Conservation (phyloP, 768 basidiomycete species). For the Chlorophyllum brunneum region DNA sequence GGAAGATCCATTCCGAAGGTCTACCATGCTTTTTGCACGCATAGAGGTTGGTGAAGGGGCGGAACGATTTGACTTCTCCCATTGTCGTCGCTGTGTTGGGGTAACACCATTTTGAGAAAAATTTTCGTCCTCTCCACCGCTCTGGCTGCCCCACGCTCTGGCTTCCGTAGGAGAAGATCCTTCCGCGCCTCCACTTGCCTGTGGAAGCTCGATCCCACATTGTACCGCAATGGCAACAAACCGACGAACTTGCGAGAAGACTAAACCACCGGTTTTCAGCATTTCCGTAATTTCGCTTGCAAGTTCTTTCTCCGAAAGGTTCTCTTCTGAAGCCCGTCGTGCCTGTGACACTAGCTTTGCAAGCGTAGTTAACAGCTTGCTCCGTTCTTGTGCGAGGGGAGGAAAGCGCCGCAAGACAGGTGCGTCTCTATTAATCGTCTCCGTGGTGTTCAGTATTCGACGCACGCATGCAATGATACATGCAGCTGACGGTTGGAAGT, state of each 20-base stretch:
- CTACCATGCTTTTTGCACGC: conserved; percentile 14
- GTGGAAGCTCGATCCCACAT: conserved; percentile 68
- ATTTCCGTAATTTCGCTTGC: conserved; percentile 67
- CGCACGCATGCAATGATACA: conserved; percentile 94
- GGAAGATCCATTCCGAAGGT: conserved; percentile 13
- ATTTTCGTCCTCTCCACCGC: conserved; percentile 19
- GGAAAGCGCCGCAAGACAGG: conserved; percentile 64
- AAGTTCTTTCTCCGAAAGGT: conserved; percentile 38
- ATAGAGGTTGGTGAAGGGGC: conserved; percentile 9
- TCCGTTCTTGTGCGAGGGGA: conserved; percentile 70
- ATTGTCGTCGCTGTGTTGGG: conserved; percentile 30
- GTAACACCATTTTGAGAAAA: conserved; percentile 29
- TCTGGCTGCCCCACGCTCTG: conserved; percentile 13
- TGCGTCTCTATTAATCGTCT: conserved; percentile 82
- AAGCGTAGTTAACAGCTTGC: conserved; percentile 75
- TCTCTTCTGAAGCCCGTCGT: conserved; percentile 57
- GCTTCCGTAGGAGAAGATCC: conserved; percentile 24
- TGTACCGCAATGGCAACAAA: conserved; percentile 77
- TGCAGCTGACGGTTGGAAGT: conserved; percentile 92
- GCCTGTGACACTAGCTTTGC: conserved; percentile 81
- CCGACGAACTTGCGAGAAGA: conserved; percentile 74
- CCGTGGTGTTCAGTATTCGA: conserved; percentile 76
- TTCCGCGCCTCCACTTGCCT: conserved; percentile 35
- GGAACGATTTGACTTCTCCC: conserved; percentile 16
- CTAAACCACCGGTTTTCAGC: conserved; percentile 76